These are phyloP conservation scores for Penstemon davidsonii DNA, from an alignment of 257 asterid genomes.

Conservation along the genomic window DNA sequence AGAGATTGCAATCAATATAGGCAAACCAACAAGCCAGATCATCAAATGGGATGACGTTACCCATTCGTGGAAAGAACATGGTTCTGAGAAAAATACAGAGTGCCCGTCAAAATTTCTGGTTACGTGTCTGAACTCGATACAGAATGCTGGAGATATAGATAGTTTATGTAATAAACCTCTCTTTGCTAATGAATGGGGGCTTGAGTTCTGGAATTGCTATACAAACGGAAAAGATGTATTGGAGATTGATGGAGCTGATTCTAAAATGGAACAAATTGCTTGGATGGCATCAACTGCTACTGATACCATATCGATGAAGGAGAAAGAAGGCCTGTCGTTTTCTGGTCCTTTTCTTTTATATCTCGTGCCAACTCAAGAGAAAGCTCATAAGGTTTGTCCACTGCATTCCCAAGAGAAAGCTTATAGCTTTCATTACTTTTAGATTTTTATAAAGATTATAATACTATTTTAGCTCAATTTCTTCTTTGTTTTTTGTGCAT, in stretches of 20 bases:
- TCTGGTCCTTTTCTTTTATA: constrained; percentile 67
- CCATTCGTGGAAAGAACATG: constrained; percentile 29
- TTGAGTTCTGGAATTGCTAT: constrained; percentile 74
- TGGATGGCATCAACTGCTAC: constrained; percentile 89
- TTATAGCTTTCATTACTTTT: background rate
- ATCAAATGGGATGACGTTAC: constrained; percentile 28
- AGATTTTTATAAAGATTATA: background rate
- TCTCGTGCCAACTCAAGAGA: constrained; percentile 80
- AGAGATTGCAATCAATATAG: constrained; percentile 36
- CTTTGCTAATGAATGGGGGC: constrained; percentile 68
- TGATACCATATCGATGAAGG: constrained; percentile 68
- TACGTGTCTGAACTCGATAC: constrained; percentile 68
- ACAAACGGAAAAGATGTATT: constrained; percentile 61
- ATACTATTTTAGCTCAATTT: background rate
- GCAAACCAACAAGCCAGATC: constrained; percentile 32
- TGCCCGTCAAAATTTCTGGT: constrained; percentile 71
- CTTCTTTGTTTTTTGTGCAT: background rate
- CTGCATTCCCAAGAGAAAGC: constrained; percentile 8
- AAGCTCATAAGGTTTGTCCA: constrained; percentile 65
- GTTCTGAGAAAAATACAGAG: constrained; percentile 29
- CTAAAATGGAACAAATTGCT: constrained; percentile 64
- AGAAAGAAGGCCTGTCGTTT: constrained; percentile 65
- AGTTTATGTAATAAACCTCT: constrained; percentile 44
- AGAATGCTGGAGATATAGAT: constrained; percentile 37
- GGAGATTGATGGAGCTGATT: constrained; percentile 55